Conservation (phyloP, 345 rosid genomes). For the Erucastrum elatum region DNA sequence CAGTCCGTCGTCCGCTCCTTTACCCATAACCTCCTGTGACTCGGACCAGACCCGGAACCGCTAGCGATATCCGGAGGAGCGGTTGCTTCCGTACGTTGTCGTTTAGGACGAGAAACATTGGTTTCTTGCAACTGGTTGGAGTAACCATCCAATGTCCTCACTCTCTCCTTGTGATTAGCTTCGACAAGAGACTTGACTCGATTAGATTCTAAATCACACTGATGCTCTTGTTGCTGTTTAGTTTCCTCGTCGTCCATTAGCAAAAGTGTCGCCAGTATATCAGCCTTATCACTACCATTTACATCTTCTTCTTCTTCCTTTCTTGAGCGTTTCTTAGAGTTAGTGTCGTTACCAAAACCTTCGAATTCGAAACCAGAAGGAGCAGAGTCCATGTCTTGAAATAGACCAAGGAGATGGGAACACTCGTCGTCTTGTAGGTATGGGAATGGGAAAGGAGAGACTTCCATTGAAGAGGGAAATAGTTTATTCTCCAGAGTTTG, state of each 20-base stretch:
- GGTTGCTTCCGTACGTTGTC: conserved; percentile 30
- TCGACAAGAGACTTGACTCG: conserved; percentile 45
- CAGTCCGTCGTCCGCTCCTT: conserved; percentile 82
- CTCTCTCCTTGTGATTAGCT: conserved; percentile 45
- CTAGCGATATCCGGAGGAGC: conserved; percentile 14
- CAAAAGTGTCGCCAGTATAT: conserved; percentile 52
- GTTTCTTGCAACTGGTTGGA: conserved; percentile 39
- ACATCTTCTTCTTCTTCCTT: conserved; percentile 30
- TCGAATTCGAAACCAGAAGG: conserved; percentile 44
- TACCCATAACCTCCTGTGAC: conserved; percentile 77
- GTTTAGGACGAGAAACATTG: conserved; percentile 43
- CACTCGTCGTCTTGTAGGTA: conserved; percentile 53
- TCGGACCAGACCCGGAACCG: conserved; percentile 30
- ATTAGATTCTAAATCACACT: conserved; percentile 43
- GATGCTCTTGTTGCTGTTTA: conserved; percentile 40
- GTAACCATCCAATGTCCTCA: conserved; percentile 43
- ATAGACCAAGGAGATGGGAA: conserved; percentile 37
- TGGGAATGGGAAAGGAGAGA: conserved; percentile 61
- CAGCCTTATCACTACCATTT: conserved; percentile 24
- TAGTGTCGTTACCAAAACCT: conserved; percentile 29
- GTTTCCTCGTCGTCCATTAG: conserved; percentile 67
- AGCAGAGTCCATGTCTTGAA: conserved; percentile 44
- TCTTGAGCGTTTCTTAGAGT: conserved; percentile 43
- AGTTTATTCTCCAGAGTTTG: conserved; percentile 17
- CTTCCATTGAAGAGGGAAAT: conserved; percentile 45